Percentiles rank a stretch among this genome's conserved stretches.
phyloP scores from a whole-genome alignment of 352 stramenopile genomes.

The Globisporangium paddicum region DNA sequence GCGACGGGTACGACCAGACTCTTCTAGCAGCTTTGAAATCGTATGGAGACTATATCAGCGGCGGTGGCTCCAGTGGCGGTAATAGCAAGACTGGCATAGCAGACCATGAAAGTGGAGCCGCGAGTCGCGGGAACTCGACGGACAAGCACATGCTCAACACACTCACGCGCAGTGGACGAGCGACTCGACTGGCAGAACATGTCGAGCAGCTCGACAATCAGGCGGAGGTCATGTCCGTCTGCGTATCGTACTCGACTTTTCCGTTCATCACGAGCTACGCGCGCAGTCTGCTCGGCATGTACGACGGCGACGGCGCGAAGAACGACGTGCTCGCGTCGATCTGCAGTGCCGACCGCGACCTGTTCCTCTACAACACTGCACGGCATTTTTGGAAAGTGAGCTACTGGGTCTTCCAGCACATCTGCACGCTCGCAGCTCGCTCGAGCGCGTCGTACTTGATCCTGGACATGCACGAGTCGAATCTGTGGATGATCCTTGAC shows the following conservation, averaged over 20 bases:
- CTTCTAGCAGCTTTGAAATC: constrained; percentile 58
- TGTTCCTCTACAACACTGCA: constrained; percentile 64
- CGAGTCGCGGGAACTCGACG: constrained; percentile 11
- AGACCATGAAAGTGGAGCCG: constrained; percentile 22
- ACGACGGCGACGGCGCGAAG: constrained; percentile 60
- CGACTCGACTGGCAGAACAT: constrained; percentile 49
- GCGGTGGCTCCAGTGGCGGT: constrained; percentile 11
- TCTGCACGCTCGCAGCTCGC: constrained; percentile 66
- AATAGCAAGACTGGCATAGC: constrained; percentile 18
- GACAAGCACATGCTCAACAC: constrained; percentile 64
- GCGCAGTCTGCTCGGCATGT: constrained; percentile 62
- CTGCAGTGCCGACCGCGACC: constrained; percentile 44
- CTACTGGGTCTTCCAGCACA: constrained; percentile 78
- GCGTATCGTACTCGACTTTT: constrained; percentile 78
- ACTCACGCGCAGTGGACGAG: constrained; percentile 55
- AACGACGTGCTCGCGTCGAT: constrained; percentile 53
- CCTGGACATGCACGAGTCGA: constrained; percentile 74
- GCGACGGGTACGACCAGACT: constrained; percentile 49
- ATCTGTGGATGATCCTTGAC: constrained; percentile 78
- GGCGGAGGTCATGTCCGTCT: constrained; percentile 64
- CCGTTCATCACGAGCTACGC: constrained; percentile 85
- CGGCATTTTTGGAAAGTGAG: constrained; percentile 74
- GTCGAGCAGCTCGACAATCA: constrained; percentile 71
- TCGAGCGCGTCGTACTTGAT: constrained; percentile 78
- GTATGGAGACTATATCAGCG: constrained; percentile 69